Conservation (phyloP, 2,329 filamentous ascomycete species). For the Torrubiella hemipterigena region DNA sequence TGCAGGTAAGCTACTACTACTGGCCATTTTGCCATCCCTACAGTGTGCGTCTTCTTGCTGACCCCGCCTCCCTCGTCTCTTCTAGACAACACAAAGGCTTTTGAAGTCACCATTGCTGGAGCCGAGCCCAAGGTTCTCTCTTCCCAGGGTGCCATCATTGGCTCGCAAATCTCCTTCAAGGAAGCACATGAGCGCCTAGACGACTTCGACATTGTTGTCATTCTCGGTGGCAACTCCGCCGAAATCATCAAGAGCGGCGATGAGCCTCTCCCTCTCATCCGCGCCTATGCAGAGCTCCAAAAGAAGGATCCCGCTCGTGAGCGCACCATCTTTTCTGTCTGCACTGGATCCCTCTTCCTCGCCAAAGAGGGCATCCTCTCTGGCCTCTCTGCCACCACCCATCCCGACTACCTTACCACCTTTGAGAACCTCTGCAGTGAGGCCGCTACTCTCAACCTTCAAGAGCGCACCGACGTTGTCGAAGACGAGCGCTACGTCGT, state of each 20-base stretch:
- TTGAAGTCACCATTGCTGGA: slow-evolving; percentile 44
- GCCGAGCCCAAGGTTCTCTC: slow-evolving; percentile 43
- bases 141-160: slow-evolving; percentile 54
- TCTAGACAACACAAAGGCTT: slow-evolving; percentile 39
- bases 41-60: slow-evolving; percentile 1
- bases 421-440: slow-evolving; percentile 75
- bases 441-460: slow-evolving; percentile 54
- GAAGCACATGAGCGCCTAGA: slow-evolving; percentile 63
- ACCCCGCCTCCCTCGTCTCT: slow-evolving; percentile 7
- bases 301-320: slow-evolving; percentile 68
- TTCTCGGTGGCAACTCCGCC: slow-evolving; percentile 60
- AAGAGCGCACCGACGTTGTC: slow-evolving; percentile 71
- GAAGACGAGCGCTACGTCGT: slow-evolving; percentile 76
- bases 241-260: slow-evolving; percentile 53
- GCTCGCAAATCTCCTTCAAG: slow-evolving; percentile 65
- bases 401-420: slow-evolving; percentile 67
- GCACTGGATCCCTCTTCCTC: slow-evolving; percentile 67
- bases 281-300: slow-evolving; percentile 67
- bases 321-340: slow-evolving; percentile 70
- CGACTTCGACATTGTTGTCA: slow-evolving; percentile 69
- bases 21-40: background rate
- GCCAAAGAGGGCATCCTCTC: slow-evolving; percentile 66
- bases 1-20: slow-evolving; percentile 29
- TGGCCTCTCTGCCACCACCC: slow-evolving; percentile 70
- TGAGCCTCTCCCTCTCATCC: slow-evolving; percentile 61